phyloP scores from a whole-genome alignment of 371 early-diverging fungal genomes.

The Saksenaea oblongispora region DNA sequence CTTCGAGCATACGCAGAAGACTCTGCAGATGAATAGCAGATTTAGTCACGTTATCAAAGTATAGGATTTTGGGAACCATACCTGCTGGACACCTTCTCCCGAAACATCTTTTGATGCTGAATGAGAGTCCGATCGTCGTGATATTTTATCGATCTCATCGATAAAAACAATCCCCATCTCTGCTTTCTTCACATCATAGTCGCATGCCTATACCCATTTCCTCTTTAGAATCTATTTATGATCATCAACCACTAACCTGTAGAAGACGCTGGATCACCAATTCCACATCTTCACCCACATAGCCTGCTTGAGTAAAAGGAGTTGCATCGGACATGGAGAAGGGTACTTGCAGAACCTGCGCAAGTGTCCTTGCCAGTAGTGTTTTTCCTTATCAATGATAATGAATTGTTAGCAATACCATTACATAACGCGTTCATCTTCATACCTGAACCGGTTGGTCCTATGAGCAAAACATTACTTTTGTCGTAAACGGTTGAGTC shows the following conservation, averaged over 20 bases:
- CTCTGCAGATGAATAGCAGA: slow-evolving; percentile 26
- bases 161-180: slow-evolving; percentile 92
- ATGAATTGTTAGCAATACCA: neutral
- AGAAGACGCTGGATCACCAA: slow-evolving; percentile 83
- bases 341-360: slow-evolving; percentile 86
- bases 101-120: slow-evolving; percentile 87
- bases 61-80: slow-evolving; percentile 1
- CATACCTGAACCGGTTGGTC: slow-evolving; percentile 79
- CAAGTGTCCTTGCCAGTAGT: slow-evolving; percentile 80
- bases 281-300: slow-evolving; percentile 95
- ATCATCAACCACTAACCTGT: slow-evolving; percentile 48
- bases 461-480: slow-evolving; percentile 87
- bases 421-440: neutral
- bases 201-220: slow-evolving; percentile 60
- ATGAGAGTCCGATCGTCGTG: slow-evolving; percentile 74
- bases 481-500: slow-evolving; percentile 72
- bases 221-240: neutral
- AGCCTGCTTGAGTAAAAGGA: slow-evolving; percentile 92
- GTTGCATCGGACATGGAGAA: slow-evolving; percentile 94
- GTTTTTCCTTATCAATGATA: slow-evolving; percentile 65
- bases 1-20: slow-evolving; percentile 86
- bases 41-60: neutral
- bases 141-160: slow-evolving; percentile 93
- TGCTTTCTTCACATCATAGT: slow-evolving; percentile 85
- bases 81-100: slow-evolving; percentile 94